Evolutionary conservation across 2,329 filamentous ascomycete genomes (phyloP).

Genomic region (Pezicula radicicola): DNA sequence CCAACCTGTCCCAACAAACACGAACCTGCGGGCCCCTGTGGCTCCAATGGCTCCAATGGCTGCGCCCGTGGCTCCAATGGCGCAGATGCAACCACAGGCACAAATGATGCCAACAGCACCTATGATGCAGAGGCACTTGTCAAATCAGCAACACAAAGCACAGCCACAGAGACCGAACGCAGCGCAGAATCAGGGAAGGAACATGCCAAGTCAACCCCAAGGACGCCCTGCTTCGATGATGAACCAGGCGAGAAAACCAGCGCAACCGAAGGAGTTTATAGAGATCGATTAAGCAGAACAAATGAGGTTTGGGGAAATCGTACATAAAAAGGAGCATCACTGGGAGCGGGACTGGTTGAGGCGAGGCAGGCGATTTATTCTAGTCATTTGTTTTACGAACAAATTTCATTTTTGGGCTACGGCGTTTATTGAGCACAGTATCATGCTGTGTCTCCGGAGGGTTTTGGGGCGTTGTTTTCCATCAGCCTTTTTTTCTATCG

Average conservation of each 20-base stretch:
- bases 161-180: background rate
- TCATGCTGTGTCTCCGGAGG: background rate
- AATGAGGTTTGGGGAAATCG: background rate
- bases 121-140: background rate
- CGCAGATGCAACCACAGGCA: background rate
- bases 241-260: background rate
- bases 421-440: conserved; percentile 1
- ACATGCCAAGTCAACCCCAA: background rate
- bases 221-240: background rate
- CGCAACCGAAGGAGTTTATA: background rate
- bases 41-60: background rate
- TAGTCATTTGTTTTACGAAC: background rate
- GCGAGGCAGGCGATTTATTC: background rate
- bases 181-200: background rate
- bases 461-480: background rate
- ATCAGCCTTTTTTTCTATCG: too few species aligned
- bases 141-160: background rate
- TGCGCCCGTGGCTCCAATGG: background rate
- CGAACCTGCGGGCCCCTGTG: background rate
- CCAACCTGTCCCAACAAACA: background rate
- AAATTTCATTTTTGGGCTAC: background rate
- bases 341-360: background rate
- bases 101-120: background rate
- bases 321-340: background rate
- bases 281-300: background rate